Evolutionary conservation across 805 yeast species (phyloP), one percentile per base, ranked within the genome.

Genomic region (Candida endomychidarum): DNA sequence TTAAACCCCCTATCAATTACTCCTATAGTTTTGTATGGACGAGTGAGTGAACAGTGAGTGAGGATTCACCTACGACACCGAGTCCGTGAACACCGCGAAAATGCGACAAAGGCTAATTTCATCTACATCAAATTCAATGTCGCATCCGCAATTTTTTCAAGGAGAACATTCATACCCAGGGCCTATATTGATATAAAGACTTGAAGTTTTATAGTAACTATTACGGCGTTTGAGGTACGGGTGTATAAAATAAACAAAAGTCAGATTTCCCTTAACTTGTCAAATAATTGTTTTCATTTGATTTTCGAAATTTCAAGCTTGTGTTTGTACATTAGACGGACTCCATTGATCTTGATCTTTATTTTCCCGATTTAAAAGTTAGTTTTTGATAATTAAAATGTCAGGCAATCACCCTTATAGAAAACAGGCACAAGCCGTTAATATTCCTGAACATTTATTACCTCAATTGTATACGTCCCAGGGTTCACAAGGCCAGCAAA

Each of bases 361-460:
- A n/a, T n/a, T n/a, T n/a, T n/a, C n/a, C n/a, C n/a, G n/a, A n/a
- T n/a, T n/a, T n/a, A n/a, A n/a, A n/a, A n/a, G n/a, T n/a, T n/a
- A n/a, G n/a, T n/a, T n/a, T n/a, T n/a, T n/a, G n/a, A n/a, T n/a
- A n/a, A n/a, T n/a, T 20, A 24, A 17, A 18, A 41, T 41, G 44
- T 29, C 44, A 12, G 37, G 42, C 11, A 22, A 31, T 34, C 49
- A 46, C 27, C 49, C 49, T 11, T 46, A 46, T 27, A 29, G 46
- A 26, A 42, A 45, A 36, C 43, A 43, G 18, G 39, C 45, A 5
- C 43, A 43, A n/a, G 32, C 45, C 9, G 48, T 54, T 9, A 53
- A 45, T 30, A 42, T 57, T 12, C 61, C 63, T 7, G 48, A 54
- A 5, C 60, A 56, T 43, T 47, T 58, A 33, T 39, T 57, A 18